phyloP scores from a whole-genome alignment of 2,329 filamentous ascomycete species.

The Rugonectria rugulosa region DNA sequence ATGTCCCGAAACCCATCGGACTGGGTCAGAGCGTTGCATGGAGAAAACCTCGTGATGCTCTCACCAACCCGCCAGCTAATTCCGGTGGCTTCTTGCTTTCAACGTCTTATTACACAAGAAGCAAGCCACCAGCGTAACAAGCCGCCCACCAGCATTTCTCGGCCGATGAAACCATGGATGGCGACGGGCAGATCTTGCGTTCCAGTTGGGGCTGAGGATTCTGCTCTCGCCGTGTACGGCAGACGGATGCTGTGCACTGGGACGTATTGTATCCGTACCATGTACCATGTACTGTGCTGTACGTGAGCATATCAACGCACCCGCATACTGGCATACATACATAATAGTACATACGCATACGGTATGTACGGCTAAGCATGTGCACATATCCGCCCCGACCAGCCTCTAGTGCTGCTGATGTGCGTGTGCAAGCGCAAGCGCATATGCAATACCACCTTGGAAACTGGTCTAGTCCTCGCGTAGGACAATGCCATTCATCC shows the following conservation, averaged over 20 bases:
- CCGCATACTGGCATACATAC: background rate
- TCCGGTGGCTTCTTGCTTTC: slow-evolving; percentile 37
- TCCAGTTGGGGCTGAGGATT: background rate
- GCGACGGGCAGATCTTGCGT: slow-evolving; percentile 10
- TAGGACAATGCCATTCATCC: slow-evolving; percentile 38
- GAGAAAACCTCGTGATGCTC: slow-evolving; percentile 35
- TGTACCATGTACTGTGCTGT: background rate
- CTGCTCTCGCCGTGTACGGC: background rate
- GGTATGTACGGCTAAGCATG: background rate
- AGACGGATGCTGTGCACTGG: background rate
- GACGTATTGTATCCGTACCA: background rate
- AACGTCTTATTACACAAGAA: slow-evolving; percentile 26
- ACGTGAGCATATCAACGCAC: background rate
- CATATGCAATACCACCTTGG: slow-evolving; percentile 40
- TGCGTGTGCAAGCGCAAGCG: slow-evolving; percentile 34
- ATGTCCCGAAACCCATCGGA: slow-evolving; percentile 38
- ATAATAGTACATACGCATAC: too few relatives aligned
- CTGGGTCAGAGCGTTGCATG: slow-evolving; percentile 36
- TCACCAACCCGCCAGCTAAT: slow-evolving; percentile 22
- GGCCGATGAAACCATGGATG: slow-evolving; percentile 10
- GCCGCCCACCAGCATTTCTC: background rate
- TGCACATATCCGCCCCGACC: background rate
- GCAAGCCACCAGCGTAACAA: background rate
- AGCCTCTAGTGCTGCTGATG: slow-evolving; percentile 18
- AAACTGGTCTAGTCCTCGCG: slow-evolving; percentile 34